phyloP scores from a whole-genome alignment of 768 basidiomycete species.

The Collybia nuda region DNA sequence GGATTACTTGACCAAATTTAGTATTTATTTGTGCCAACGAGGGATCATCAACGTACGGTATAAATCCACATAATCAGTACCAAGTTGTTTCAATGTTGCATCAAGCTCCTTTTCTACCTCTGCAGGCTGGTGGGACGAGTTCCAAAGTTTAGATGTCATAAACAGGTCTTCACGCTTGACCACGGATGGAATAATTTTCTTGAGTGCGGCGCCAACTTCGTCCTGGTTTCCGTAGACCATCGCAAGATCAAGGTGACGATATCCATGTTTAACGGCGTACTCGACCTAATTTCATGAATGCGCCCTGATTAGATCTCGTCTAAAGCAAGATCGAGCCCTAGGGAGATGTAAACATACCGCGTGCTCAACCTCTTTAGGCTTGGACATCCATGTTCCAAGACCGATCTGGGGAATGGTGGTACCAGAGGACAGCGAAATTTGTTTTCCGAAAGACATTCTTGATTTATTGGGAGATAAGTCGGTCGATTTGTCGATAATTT shows the following conservation, averaged over 20 bases:
- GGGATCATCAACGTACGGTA: slow-evolving; percentile 50
- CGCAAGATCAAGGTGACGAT: slow-evolving; percentile 85
- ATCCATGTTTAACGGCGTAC: slow-evolving; percentile 71
- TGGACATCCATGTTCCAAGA: slow-evolving; percentile 79
- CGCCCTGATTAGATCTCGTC: slow-evolving; percentile 1
- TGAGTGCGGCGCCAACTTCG: slow-evolving; percentile 72
- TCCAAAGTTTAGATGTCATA: slow-evolving; percentile 85
- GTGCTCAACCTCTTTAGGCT: slow-evolving; percentile 72
- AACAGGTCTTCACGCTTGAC: slow-evolving; percentile 81
- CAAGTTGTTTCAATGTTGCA: slow-evolving; percentile 71
- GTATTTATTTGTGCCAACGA: no score
- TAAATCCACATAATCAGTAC: slow-evolving; percentile 75
- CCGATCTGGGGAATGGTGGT: slow-evolving; percentile 72
- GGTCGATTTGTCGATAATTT: background rate
- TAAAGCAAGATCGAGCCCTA: background rate
- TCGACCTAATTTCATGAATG: slow-evolving; percentile 51
- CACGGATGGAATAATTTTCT: slow-evolving; percentile 74
- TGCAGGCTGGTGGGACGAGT: slow-evolving; percentile 64
- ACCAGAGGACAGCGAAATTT: slow-evolving; percentile 43
- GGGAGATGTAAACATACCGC: slow-evolving; percentile 42
- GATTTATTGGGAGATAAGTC: background rate
- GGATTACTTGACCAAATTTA: slow-evolving; percentile 49
- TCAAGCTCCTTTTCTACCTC: slow-evolving; percentile 74
- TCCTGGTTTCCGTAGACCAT: slow-evolving; percentile 79
- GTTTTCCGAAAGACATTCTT: slow-evolving; percentile 43